Conservation (phyloP, 495 filamentous ascomycete genomes). For the Tuber aestivum region DNA sequence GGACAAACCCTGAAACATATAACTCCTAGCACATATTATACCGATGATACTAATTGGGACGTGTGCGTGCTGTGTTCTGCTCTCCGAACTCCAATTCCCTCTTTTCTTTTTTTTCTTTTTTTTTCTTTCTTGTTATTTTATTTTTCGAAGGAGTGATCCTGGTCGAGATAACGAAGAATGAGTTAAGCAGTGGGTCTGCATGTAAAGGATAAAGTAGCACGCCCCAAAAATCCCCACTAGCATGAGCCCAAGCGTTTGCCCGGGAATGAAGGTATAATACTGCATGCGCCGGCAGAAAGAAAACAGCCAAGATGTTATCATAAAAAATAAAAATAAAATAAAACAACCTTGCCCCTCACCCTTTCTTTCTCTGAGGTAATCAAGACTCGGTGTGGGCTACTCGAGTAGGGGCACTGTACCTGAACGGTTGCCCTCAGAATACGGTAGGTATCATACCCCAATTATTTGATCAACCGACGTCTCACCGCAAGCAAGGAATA, state of each 20-base stretch:
- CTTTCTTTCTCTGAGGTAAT: not conserved
- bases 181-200: not conserved
- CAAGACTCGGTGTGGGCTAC: not conserved
- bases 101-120: not conserved
- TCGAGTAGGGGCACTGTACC: not conserved
- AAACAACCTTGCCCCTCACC: not conserved
- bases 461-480: not conserved
- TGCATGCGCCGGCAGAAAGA: not conserved
- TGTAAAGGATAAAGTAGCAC: not conserved
- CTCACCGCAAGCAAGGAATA: not conserved
- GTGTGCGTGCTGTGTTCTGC: not conserved
- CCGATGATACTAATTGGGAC: not conserved
- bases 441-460: not conserved
- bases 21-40: not conserved
- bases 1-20: not conserved
- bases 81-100: not conserved
- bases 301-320: not conserved
- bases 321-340: not conserved
- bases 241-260: not conserved
- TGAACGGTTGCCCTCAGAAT: not conserved
- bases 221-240: not conserved
- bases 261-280: not conserved
- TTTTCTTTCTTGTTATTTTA: not conserved
- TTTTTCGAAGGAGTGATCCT: not conserved
- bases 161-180: not conserved